These are phyloP conservation scores for Neoboletus magnificus DNA, from an alignment of 768 basidiomycete genomes.

Conservation along the genomic window DNA sequence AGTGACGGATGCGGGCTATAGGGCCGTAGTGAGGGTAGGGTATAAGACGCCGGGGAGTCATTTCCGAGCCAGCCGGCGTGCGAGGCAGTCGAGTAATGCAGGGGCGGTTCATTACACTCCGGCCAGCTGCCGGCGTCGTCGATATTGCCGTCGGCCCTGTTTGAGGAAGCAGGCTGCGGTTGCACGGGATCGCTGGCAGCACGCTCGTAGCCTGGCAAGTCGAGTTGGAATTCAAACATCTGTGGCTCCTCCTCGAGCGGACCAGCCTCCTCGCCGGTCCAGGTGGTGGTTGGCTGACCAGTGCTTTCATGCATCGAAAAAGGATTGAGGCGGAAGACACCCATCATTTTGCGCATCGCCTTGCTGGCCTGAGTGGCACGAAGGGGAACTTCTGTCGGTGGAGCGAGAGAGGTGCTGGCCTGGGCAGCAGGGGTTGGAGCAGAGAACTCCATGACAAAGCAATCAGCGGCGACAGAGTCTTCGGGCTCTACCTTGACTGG, in stretches of 20 bases:
- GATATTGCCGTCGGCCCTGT: constrained; percentile 13
- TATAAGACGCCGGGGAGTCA: constrained; percentile 26
- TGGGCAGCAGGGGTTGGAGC: constrained; percentile 29
- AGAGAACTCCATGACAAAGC: constrained; percentile 37
- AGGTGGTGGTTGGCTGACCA: constrained; percentile 40
- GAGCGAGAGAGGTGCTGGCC: constrained; percentile 40
- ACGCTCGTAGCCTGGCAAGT: constrained; percentile 29
- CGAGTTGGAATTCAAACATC: constrained; percentile 66
- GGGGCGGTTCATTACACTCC: constrained; percentile 17
- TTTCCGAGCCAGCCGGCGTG: constrained; percentile 30
- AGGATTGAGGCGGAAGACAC: constrained; percentile 71
- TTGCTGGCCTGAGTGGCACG: constrained; percentile 71
- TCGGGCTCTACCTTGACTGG: constrained; percentile 34
- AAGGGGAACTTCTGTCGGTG: constrained; percentile 65
- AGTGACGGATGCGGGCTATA: constrained; percentile 25
- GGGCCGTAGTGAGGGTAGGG: constrained; percentile 29
- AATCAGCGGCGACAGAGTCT: constrained; percentile 24
- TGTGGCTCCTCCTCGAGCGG: constrained; percentile 60
- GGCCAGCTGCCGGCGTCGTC: constrained; percentile 24
- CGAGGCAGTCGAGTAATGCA: constrained; percentile 20
- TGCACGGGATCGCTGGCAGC: constrained; percentile 17
- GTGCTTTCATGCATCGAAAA: constrained; percentile 62
- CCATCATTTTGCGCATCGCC: constrained; percentile 75
- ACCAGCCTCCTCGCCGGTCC: constrained; percentile 50
- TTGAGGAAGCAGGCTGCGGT: constrained; percentile 8